These are phyloP conservation scores for Podaxis sp. DNA, from an alignment of 768 basidiomycete species.

Conservation along the genomic window DNA sequence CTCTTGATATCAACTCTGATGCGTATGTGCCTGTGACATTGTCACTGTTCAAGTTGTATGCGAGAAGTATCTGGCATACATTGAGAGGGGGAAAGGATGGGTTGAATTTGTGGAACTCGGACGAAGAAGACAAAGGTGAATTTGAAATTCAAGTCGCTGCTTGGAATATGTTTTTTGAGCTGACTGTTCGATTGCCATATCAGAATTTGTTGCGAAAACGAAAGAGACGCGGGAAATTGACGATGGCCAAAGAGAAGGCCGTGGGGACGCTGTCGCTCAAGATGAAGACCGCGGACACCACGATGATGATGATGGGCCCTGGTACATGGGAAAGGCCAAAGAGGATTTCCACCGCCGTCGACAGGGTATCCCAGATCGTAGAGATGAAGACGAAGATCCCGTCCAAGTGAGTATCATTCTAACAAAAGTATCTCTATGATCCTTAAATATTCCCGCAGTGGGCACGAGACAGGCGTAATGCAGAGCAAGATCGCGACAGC, in stretches of 20 bases:
- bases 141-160: not conserved
- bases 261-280: constrained; percentile 23
- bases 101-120: constrained; percentile 62
- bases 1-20: constrained; percentile 83
- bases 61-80: constrained; percentile 82
- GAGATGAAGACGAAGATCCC: constrained; percentile 64
- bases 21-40: constrained; percentile 87
- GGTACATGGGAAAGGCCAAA: constrained; percentile 82
- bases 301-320: constrained; percentile 64
- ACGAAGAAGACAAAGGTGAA: constrained; percentile 47
- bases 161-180: not conserved
- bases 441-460: constrained; percentile 43
- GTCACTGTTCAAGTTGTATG: constrained; percentile 79
- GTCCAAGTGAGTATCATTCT: constrained; percentile 51
- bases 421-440: not conserved
- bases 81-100: constrained; percentile 69
- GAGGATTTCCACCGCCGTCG: constrained; percentile 71
- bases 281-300: constrained; percentile 32
- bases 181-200: not conserved
- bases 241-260: constrained; percentile 28
- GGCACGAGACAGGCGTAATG: constrained; percentile 72
- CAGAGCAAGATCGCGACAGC: constrained; percentile 68
- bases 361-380: constrained; percentile 30
- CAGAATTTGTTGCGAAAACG: constrained; percentile 20
- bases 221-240: constrained; percentile 40